Percentiles rank a stretch among this genome's conserved stretches.
phyloP scores from a whole-genome alignment of 306 rosid species.

The Ormosia emarginata region DNA sequence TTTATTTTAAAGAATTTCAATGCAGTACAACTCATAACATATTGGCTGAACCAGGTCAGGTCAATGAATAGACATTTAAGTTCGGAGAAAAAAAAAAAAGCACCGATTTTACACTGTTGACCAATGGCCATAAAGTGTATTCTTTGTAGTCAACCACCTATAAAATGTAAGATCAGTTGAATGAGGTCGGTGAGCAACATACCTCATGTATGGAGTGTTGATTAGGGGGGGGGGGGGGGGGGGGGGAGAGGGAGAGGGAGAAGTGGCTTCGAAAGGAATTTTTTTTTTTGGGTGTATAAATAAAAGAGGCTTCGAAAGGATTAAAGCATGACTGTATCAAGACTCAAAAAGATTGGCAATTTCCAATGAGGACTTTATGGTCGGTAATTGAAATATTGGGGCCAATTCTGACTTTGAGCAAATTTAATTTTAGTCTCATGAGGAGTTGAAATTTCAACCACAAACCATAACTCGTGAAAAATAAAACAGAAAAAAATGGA shows the following conservation, averaged over 20 bases:
- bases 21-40: neutral
- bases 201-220: neutral
- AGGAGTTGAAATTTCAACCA: neutral
- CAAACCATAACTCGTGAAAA: neutral
- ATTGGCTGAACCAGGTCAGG: neutral
- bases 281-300: too few species aligned
- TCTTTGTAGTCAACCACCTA: neutral
- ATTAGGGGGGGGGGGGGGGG: too few species aligned
- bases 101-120: neutral
- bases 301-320: too few species aligned
- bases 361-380: neutral
- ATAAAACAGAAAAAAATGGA: neutral
- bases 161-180: neutral
- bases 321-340: neutral
- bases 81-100: neutral
- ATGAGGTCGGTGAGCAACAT: slow-evolving; percentile 28
- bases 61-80: neutral
- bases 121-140: neutral
- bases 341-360: neutral
- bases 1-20: neutral
- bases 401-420: neutral
- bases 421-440: neutral
- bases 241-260: too few species aligned
- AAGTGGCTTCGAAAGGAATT: neutral
- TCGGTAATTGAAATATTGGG: neutral